Evolutionary conservation across 305 asterid species (phyloP).

Genomic region (Rubia peregrina): DNA sequence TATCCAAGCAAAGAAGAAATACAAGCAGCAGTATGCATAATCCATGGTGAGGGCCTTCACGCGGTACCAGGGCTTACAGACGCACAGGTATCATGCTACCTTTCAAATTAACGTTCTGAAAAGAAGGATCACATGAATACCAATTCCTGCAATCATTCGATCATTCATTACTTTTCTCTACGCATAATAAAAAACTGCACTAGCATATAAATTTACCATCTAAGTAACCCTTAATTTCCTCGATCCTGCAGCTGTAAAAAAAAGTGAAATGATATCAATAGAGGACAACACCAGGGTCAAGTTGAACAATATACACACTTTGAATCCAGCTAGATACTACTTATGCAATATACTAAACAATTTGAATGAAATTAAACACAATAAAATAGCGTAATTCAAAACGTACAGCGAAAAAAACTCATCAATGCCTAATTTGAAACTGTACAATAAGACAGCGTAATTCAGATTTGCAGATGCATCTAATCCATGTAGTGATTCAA

Average conservation of each 20-base stretch:
- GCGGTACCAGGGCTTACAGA: slow-evolving; percentile 64
- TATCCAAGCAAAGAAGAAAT: slow-evolving; percentile 99
- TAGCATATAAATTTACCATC: slow-evolving; percentile 43
- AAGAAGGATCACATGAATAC: slow-evolving; percentile 83
- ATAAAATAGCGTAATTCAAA: background rate
- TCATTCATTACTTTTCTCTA: slow-evolving; percentile 14
- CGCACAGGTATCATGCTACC: slow-evolving; percentile 34
- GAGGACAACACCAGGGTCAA: slow-evolving; percentile 87
- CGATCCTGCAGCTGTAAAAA: slow-evolving; percentile 93
- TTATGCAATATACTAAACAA: slow-evolving; percentile 70
- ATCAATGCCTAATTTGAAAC: slow-evolving; percentile 50
- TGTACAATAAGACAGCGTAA: too few species aligned
- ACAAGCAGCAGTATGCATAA: slow-evolving; percentile 96
- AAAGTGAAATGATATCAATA: slow-evolving; percentile 67
- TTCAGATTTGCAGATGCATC: slow-evolving; percentile 38
- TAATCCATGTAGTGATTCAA: slow-evolving; percentile 54
- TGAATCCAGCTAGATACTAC: slow-evolving; percentile 80
- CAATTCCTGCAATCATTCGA: slow-evolving; percentile 59
- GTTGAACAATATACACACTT: slow-evolving; percentile 72
- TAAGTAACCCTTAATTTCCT: slow-evolving; percentile 98
- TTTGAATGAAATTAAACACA: background rate
- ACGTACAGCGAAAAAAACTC: slow-evolving; percentile 30
- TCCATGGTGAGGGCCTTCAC: slow-evolving; percentile 72
- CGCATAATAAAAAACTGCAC: background rate
- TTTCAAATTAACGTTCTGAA: slow-evolving; percentile 94